Base-by-base conservation (phyloP, 2,329 filamentous ascomycete species). In the Cladophialophora carrionii region DNA sequence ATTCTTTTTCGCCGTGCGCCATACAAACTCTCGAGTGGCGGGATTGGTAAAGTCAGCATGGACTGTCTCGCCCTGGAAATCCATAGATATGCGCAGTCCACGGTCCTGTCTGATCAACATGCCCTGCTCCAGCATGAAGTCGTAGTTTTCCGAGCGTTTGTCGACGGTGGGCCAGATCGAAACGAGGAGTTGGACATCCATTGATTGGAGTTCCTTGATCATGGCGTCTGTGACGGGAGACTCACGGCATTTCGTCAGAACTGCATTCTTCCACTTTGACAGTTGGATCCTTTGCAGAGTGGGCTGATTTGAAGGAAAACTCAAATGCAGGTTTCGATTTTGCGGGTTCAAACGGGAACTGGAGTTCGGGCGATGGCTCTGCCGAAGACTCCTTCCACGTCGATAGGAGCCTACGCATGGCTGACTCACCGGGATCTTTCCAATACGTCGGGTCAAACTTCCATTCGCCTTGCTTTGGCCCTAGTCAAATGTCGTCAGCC, bases 111-210 rank as follows among this genome's bases (percentile, higher is more conserved):
- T 82, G 65, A 89, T 86, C 1, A 90, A 80, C 3, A 84, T 79
- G 0, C 87, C 87, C 9, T 80, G 79, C 62, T 86, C 84, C 0
- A 87, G 75, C 85, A 89, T 88, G 67, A 88, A 83, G 0, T 79
- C 70, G 71, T 83, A 89, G 72, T 88, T 88, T 49, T 86, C 83
- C 0, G 83, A 86, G 1, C 74, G 72, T 12, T 79, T 80, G 60
- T 89, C 85, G 0, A 90, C 86, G 0, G 86, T 89, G 0, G 87
- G 87, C 87, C 88, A 90, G 69, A 90, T 83, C 0, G 86, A 88
- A 0, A 90, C 85, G 86, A 90, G 89, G 2, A 89, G 79, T 71
- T 90, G 86, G 53, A 89, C 83, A 0, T 81, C 79, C 65, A 90
- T 74, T 0, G 81, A 78, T 49, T 84, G 79, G 0, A 89, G 79